These are phyloP conservation scores for Inga oerstediana DNA, from an alignment of 306 rosid genomes.

Conservation along the genomic window DNA sequence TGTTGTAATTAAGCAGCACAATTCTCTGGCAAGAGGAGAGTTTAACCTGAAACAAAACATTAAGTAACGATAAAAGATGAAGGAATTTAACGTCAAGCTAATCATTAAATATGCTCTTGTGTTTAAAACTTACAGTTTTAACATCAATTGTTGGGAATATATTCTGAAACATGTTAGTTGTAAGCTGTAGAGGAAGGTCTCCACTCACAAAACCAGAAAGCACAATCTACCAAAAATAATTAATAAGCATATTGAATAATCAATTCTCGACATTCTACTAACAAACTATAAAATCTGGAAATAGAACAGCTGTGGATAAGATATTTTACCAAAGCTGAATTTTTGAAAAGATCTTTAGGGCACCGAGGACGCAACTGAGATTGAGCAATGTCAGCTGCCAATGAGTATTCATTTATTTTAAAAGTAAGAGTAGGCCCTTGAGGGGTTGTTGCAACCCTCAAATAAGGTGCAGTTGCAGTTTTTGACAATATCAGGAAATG, in stretches of 20 bases:
- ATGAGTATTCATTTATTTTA: slow-evolving; percentile 75
- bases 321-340: slow-evolving; percentile 79
- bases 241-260: not conserved
- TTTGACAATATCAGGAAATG: slow-evolving; percentile 94
- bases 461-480: slow-evolving; percentile 69
- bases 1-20: slow-evolving; percentile 89
- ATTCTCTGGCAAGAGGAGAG: slow-evolving; percentile 95
- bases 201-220: slow-evolving; percentile 90
- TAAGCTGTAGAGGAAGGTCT: slow-evolving; percentile 72
- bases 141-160: slow-evolving; percentile 93
- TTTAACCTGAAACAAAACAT: slow-evolving; percentile 66
- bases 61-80: slow-evolving; percentile 23
- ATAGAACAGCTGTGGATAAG: slow-evolving; percentile 8
- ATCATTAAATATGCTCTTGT: not conserved
- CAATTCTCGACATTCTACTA: slow-evolving; percentile 8
- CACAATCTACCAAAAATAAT: slow-evolving; percentile 62
- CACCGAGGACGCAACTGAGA: slow-evolving; percentile 90
- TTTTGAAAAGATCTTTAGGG: slow-evolving; percentile 87
- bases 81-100: slow-evolving; percentile 3
- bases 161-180: slow-evolving; percentile 87
- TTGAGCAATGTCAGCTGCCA: slow-evolving; percentile 74
- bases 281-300: slow-evolving; percentile 5
- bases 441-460: slow-evolving; percentile 91
- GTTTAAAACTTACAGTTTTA: slow-evolving; percentile 76
- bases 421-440: slow-evolving; percentile 96